Evolutionary conservation across 1,139 yeast species (phyloP).

Genomic region (Kluyveromyces sp.): DNA sequence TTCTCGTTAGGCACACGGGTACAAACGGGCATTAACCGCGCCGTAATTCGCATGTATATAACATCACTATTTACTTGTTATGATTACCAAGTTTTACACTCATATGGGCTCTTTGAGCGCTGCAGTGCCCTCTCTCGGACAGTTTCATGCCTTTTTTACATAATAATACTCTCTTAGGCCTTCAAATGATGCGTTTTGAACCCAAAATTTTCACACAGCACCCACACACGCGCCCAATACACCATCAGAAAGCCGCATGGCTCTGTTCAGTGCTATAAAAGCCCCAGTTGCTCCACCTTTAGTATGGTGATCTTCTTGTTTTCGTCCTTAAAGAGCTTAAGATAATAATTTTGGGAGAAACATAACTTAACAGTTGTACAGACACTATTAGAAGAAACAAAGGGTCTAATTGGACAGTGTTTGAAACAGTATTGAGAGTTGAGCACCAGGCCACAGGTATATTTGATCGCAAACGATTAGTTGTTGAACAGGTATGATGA

Average conservation of each 20-base stretch:
- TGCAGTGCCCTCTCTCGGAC: no score
- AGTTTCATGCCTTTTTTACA: no score
- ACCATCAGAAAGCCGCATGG: no score
- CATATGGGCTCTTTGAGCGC: background rate
- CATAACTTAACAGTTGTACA: background rate
- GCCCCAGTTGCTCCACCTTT: no score
- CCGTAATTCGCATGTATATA: background rate
- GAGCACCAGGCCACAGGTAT: background rate
- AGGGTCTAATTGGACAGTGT: background rate
- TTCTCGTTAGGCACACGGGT: background rate
- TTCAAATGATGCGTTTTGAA: no score
- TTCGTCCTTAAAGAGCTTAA: background rate
- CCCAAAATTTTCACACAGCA: no score
- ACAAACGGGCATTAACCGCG: background rate
- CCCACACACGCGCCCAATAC: no score
- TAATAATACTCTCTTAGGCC: no score
- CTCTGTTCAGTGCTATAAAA: no score
- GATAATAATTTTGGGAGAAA: background rate
- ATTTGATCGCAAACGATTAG: background rate
- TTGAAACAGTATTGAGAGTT: no score
- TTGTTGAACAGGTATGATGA: conserved; percentile 1
- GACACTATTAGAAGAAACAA: background rate
- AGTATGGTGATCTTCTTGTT: background rate
- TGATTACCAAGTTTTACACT: background rate
- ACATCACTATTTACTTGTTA: background rate